Evolutionary conservation across 1,284 basidiomycete species (phyloP).

Genomic region (Naganishia sp.): DNA sequence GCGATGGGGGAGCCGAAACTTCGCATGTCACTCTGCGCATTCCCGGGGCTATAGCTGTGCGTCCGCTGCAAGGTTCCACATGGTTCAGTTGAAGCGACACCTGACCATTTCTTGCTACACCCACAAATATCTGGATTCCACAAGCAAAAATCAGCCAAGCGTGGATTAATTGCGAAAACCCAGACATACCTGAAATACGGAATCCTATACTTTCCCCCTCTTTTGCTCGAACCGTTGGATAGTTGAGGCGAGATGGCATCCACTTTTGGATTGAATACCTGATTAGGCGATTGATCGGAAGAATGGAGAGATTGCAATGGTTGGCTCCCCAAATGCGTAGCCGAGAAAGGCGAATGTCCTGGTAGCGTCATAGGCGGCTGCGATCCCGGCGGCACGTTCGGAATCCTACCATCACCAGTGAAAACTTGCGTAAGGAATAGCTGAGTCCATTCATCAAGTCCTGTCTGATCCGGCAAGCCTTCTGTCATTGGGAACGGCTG

Average conservation of each 20-base stretch:
- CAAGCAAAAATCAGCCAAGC: neutral
- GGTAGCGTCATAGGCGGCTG: neutral
- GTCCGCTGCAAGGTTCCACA: slow-evolving; percentile 25
- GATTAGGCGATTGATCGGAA: neutral
- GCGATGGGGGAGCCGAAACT: slow-evolving; percentile 34
- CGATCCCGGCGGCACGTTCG: neutral
- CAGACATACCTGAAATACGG: slow-evolving; percentile 35
- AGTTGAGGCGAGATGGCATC: slow-evolving; percentile 11
- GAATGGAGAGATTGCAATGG: slow-evolving; percentile 1
- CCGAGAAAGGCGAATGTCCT: neutral
- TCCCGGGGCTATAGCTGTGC: slow-evolving; percentile 37
- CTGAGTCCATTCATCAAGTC: slow-evolving; percentile 22
- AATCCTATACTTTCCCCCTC: slow-evolving; percentile 27
- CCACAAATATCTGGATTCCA: slow-evolving; percentile 22
- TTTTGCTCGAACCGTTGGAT: slow-evolving; percentile 11
- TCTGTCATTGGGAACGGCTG: slow-evolving; percentile 5
- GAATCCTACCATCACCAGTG: neutral
- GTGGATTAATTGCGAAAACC: neutral
- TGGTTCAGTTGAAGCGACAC: neutral
- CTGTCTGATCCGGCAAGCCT: slow-evolving; percentile 4
- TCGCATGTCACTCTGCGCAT: slow-evolving; percentile 35
- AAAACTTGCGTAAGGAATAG: slow-evolving; percentile 15
- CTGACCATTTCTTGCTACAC: neutral
- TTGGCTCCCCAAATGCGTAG: neutral
- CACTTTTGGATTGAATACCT: neutral